Percentiles rank a stretch among this genome's conserved stretches.
phyloP scores from a whole-genome alignment of 768 basidiomycete genomes.

The Multifurca ochricompacta region DNA sequence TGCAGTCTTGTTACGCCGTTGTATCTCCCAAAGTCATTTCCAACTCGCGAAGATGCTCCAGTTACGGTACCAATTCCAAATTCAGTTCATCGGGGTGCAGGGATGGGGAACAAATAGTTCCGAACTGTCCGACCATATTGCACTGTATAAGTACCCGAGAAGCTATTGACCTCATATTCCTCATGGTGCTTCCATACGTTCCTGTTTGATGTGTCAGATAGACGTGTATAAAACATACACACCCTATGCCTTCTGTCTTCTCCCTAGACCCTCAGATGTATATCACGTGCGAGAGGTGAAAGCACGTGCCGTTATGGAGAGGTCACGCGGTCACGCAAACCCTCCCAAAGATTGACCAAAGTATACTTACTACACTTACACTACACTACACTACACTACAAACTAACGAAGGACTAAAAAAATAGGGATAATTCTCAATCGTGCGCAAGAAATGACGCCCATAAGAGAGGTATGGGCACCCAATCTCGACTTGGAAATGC shows the following conservation, averaged over 20 bases:
- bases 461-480: slow-evolving; percentile 95
- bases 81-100: background rate
- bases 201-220: slow-evolving; percentile 21
- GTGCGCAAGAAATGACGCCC: slow-evolving; percentile 46
- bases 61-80: background rate
- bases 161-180: slow-evolving; percentile 19
- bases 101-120: background rate
- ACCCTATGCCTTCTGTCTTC: background rate
- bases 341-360: no score
- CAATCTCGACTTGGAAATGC: slow-evolving; percentile 91
- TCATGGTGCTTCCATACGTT: slow-evolving; percentile 18
- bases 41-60: background rate
- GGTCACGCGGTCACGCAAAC: slow-evolving; percentile 8
- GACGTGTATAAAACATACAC: slow-evolving; percentile 8
- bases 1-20: slow-evolving; percentile 1
- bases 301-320: slow-evolving; percentile 2
- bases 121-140: slow-evolving; percentile 9
- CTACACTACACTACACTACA: no score
- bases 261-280: background rate
- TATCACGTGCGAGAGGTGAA: slow-evolving; percentile 10
- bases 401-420: no score
- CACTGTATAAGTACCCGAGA: slow-evolving; percentile 5
- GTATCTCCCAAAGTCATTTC: slow-evolving; percentile 3
- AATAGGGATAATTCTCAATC: no score
- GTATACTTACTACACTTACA: no score